These are phyloP conservation scores for Plasmodium relictum DNA, from an alignment of 169 alveolate species.

Conservation along the genomic window DNA sequence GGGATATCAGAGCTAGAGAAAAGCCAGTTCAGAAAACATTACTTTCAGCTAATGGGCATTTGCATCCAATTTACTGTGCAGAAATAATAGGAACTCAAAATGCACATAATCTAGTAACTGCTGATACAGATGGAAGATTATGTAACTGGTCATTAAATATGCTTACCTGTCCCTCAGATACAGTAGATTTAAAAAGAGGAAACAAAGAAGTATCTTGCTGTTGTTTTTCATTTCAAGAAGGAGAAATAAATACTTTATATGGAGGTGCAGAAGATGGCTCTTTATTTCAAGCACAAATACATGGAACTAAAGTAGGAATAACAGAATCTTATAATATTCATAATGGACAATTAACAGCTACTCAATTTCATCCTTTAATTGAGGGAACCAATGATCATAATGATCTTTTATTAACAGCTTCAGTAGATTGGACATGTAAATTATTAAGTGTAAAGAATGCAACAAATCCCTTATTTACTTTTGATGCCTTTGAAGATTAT, in stretches of 20 bases:
- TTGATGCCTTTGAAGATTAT: constrained; percentile 88
- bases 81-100: constrained; percentile 93
- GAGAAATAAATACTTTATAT: constrained; percentile 71
- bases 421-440: constrained; percentile 92
- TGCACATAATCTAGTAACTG: constrained; percentile 91
- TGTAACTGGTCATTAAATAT: constrained; percentile 92
- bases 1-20: constrained; percentile 94
- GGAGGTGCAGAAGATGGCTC: constrained; percentile 78
- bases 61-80: constrained; percentile 89
- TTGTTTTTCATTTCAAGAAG: constrained; percentile 70
- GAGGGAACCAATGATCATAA: constrained; percentile 81
- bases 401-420: constrained; percentile 86
- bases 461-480: constrained; percentile 79
- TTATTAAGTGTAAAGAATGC: constrained; percentile 86
- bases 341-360: constrained; percentile 85
- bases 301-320: constrained; percentile 79
- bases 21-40: constrained; percentile 90
- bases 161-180: constrained; percentile 89
- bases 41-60: constrained; percentile 89
- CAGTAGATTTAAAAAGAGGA: constrained; percentile 77
- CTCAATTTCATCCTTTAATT: constrained; percentile 83
- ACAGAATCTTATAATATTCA: constrained; percentile 82
- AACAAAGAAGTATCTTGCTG: constrained; percentile 65
- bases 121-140: constrained; percentile 92
- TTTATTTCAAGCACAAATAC: constrained; percentile 69